These are phyloP conservation scores for Hansenula sp. DNA, from an alignment of 1,139 yeast species.

Conservation along the genomic window DNA sequence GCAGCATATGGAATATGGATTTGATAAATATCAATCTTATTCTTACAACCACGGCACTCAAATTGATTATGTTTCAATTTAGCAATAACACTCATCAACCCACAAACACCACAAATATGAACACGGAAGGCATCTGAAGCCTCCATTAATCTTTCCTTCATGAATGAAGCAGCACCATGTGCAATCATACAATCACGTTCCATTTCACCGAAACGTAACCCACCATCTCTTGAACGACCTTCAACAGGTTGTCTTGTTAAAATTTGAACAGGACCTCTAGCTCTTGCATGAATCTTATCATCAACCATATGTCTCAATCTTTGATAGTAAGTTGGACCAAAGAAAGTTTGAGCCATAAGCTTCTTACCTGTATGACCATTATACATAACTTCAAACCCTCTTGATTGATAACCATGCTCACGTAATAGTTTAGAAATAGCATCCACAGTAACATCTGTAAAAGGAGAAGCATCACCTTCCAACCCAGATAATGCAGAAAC, in stretches of 20 bases:
- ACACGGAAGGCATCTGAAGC: conserved; percentile 98
- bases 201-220: conserved; percentile 99
- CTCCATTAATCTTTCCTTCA: conserved; percentile 97
- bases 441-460: conserved; percentile 96
- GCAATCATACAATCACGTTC: conserved; percentile 99
- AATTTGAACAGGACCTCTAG: conserved; percentile 98
- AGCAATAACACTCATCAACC: conserved; percentile 96
- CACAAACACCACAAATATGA: conserved; percentile 97
- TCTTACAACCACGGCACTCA: conserved; percentile 97
- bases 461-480: conserved; percentile 99
- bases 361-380: conserved; percentile 98
- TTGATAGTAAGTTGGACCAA: conserved; percentile 98
- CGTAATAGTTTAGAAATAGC: conserved; percentile 88
- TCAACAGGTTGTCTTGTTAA: conserved; percentile 98
- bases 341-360: conserved; percentile 95
- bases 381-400: conserved; percentile 98
- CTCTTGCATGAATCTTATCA: conserved; percentile 98
- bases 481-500: conserved; percentile 93
- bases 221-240: conserved; percentile 99
- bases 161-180: conserved; percentile 97
- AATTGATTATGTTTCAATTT: conserved; percentile 95
- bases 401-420: conserved; percentile 94
- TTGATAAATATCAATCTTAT: conserved; percentile 96
- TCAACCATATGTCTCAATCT: conserved; percentile 99
- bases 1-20: conserved; percentile 98